A percentile compares a stretch with the other conserved stretches of the same genome.
phyloP scores from a whole-genome alignment of 2,329 filamentous ascomycete genomes.

The Cladosporium sp. region DNA sequence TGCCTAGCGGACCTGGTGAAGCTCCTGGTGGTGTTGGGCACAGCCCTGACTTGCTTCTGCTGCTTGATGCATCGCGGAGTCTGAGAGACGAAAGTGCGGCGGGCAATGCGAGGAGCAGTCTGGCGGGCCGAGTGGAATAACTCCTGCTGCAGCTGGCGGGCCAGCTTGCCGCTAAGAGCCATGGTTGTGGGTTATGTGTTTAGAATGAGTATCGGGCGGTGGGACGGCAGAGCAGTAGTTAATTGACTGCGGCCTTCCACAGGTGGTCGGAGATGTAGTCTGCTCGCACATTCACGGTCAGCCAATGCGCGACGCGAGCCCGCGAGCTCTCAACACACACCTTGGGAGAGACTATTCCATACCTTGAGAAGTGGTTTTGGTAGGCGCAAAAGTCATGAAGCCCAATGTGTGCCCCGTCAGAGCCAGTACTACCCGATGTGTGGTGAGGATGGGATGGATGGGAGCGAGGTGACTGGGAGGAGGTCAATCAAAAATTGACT shows the following conservation, averaged over 20 bases:
- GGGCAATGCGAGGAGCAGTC: constrained; percentile 20
- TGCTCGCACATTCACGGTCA: constrained; percentile 22
- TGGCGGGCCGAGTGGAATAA: constrained; percentile 25
- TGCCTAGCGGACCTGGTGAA: constrained; percentile 25
- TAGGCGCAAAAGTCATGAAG: constrained; percentile 45
- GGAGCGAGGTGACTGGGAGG: not conserved
- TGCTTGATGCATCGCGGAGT: constrained; percentile 13
- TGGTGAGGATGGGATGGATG: constrained; percentile 1
- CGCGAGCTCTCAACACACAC: not conserved
- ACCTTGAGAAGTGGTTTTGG: constrained; percentile 52
- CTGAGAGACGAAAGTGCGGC: constrained; percentile 28
- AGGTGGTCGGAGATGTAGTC: constrained; percentile 68
- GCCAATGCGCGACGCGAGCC: not conserved
- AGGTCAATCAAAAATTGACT: not conserved
- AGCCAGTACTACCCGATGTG: constrained; percentile 7
- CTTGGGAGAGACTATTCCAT: constrained; percentile 25
- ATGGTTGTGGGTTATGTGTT: constrained; percentile 22
- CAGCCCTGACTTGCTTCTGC: constrained; percentile 15
- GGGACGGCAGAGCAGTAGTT: constrained; percentile 31
- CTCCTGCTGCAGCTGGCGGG: constrained; percentile 28
- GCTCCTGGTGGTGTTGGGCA: constrained; percentile 20
- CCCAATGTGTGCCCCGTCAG: constrained; percentile 10
- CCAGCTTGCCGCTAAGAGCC: constrained; percentile 32
- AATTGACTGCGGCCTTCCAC: constrained; percentile 64
- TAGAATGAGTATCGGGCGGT: constrained; percentile 15